Percentiles rank a stretch among this genome's conserved stretches.
Evolutionary conservation across 2,329 filamentous ascomycete species (phyloP).

Genomic region (Exophiala bonariae): DNA sequence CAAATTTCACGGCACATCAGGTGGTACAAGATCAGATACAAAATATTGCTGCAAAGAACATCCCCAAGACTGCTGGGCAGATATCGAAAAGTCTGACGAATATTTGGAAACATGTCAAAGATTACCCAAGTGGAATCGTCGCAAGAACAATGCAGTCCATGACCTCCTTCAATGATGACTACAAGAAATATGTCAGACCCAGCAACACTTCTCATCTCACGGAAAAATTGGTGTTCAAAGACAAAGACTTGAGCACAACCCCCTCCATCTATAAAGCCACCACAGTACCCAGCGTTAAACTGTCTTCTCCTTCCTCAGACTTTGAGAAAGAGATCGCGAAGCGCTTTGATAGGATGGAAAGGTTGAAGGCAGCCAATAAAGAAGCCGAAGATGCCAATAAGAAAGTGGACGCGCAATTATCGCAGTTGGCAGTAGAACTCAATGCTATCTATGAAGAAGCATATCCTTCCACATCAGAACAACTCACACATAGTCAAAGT

Average conservation of each 20-base stretch:
- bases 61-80: slow-evolving; percentile 5
- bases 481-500: slow-evolving; percentile 14
- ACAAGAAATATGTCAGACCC: slow-evolving; percentile 16
- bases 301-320: slow-evolving; percentile 13
- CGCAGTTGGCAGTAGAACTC: slow-evolving; percentile 20
- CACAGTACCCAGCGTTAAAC: background rate
- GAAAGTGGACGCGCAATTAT: slow-evolving; percentile 14
- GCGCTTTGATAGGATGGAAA: slow-evolving; percentile 3
- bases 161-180: slow-evolving; percentile 18
- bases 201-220: slow-evolving; percentile 14
- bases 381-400: slow-evolving; percentile 10
- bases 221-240: slow-evolving; percentile 21
- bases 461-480: slow-evolving; percentile 23
- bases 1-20: slow-evolving; percentile 23
- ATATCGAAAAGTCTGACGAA: slow-evolving; percentile 14
- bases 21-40: slow-evolving; percentile 14
- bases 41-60: background rate
- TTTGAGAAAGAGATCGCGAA: slow-evolving; percentile 5
- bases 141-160: slow-evolving; percentile 25
- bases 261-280: slow-evolving; percentile 20
- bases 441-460: slow-evolving; percentile 28
- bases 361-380: slow-evolving; percentile 11
- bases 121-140: slow-evolving; percentile 28
- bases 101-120: slow-evolving; percentile 23
- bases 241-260: slow-evolving; percentile 15